Evolutionary conservation across 768 basidiomycete genomes (phyloP).

Genomic region (Podaxis pistillaris): DNA sequence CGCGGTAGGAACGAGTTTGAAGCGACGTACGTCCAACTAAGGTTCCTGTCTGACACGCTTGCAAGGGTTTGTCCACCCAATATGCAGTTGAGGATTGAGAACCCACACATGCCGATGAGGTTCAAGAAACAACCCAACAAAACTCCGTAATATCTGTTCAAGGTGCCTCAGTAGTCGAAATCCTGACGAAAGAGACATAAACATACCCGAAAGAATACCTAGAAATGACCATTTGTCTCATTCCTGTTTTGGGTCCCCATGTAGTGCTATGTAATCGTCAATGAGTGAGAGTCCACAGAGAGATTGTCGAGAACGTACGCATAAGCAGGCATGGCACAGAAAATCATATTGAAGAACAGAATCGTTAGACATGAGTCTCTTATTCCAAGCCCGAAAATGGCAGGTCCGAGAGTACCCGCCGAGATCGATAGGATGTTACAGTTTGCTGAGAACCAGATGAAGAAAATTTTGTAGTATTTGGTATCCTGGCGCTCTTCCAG

Average conservation of each 20-base stretch:
- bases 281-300: constrained; percentile 1
- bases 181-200: not conserved
- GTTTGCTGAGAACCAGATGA: constrained; percentile 75
- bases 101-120: constrained; percentile 52
- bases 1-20: not conserved
- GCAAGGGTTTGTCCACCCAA: constrained; percentile 48
- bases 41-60: constrained; percentile 25
- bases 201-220: constrained; percentile 37
- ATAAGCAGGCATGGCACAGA: constrained; percentile 59
- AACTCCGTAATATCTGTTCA: constrained; percentile 43
- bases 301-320: constrained; percentile 1
- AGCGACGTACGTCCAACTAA: constrained; percentile 30
- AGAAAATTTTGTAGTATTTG: constrained; percentile 69
- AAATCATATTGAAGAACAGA: constrained; percentile 66
- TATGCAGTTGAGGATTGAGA: constrained; percentile 61
- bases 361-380: constrained; percentile 65
- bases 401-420: constrained; percentile 65
- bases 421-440: constrained; percentile 72
- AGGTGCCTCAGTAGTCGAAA: not conserved
- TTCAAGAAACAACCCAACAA: constrained; percentile 49
- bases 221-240: constrained; percentile 84
- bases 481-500: constrained; percentile 55
- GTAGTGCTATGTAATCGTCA: constrained; percentile 39
- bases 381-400: constrained; percentile 55
- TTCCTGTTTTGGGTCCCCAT: constrained; percentile 82